phyloP scores from a whole-genome alignment of 2,329 filamentous ascomycete genomes.

The Penicillium sp. region DNA sequence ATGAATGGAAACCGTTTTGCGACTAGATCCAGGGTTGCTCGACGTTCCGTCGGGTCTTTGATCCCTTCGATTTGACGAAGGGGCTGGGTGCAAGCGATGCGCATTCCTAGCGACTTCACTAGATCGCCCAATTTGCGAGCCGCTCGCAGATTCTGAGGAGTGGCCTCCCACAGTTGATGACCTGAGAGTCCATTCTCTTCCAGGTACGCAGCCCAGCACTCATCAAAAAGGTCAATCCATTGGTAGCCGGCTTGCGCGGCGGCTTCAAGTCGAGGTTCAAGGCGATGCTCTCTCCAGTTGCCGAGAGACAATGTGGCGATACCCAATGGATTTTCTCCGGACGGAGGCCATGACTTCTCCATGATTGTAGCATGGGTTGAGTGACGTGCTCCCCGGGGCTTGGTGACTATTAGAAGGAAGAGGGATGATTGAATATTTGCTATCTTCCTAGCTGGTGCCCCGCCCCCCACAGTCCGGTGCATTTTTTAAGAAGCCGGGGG shows the following conservation, averaged over 20 bases:
- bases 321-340: slow-evolving; percentile 27
- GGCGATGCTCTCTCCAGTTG: slow-evolving; percentile 32
- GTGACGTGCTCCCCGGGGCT: too few relatives aligned
- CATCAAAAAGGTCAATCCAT: slow-evolving; percentile 41
- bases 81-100: slow-evolving; percentile 38
- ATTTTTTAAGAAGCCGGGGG: slow-evolving; percentile 4
- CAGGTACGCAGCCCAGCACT: slow-evolving; percentile 40
- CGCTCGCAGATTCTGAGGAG: slow-evolving; percentile 28
- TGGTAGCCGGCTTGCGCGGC: slow-evolving; percentile 36
- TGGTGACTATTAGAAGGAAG: background rate
- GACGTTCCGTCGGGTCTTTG: slow-evolving; percentile 33
- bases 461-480: slow-evolving; percentile 7
- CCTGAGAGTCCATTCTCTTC: slow-evolving; percentile 31
- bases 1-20: slow-evolving; percentile 41
- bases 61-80: slow-evolving; percentile 37
- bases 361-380: too few relatives aligned
- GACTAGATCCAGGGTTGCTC: slow-evolving; percentile 29
- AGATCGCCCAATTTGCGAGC: slow-evolving; percentile 33
- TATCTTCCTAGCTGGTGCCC: background rate
- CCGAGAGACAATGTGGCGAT: slow-evolving; percentile 41
- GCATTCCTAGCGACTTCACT: slow-evolving; percentile 36
- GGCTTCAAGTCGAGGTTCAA: slow-evolving; percentile 32
- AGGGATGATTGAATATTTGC: slow-evolving; percentile 17
- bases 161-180: slow-evolving; percentile 35
- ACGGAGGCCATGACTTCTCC: slow-evolving; percentile 22